Evolutionary conservation across 2,329 filamentous ascomycete genomes (phyloP).

Genomic region (Trichothecium roseum): DNA sequence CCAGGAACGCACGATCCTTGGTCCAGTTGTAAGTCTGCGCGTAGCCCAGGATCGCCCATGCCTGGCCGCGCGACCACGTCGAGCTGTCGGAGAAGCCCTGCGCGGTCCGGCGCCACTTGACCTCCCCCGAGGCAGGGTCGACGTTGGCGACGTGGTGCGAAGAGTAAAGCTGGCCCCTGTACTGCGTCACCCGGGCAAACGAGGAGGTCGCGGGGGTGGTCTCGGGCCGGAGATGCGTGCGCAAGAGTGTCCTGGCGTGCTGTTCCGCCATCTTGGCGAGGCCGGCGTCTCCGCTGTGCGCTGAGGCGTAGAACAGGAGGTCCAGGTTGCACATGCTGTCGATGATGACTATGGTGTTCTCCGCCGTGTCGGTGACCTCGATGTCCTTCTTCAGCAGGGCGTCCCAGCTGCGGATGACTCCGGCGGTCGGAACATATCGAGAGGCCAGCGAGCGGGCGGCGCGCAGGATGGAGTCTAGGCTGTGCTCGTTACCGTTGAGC

Average conservation of each 20-base stretch:
- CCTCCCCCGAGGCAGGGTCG: slow-evolving; percentile 24
- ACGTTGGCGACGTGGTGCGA: slow-evolving; percentile 34
- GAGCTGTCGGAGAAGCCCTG: slow-evolving; percentile 33
- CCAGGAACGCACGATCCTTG: slow-evolving; percentile 25
- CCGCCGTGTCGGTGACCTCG: slow-evolving; percentile 8
- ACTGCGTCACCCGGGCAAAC: background rate
- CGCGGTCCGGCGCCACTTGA: slow-evolving; percentile 31
- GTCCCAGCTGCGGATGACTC: slow-evolving; percentile 40
- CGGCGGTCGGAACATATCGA: slow-evolving; percentile 27
- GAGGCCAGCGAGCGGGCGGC: slow-evolving; percentile 33
- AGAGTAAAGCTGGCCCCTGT: slow-evolving; percentile 16
- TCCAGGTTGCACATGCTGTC: slow-evolving; percentile 31
- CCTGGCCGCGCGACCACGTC: slow-evolving; percentile 37
- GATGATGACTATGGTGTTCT: background rate
- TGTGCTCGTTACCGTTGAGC: slow-evolving; percentile 26
- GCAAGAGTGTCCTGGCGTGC: slow-evolving; percentile 28
- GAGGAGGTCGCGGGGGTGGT: too few relatives aligned
- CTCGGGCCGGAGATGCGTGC: slow-evolving; percentile 26
- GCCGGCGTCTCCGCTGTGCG: background rate
- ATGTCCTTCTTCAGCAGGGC: slow-evolving; percentile 18
- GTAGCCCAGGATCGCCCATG: slow-evolving; percentile 37
- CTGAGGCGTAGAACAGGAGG: slow-evolving; percentile 24
- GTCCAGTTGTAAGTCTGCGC: slow-evolving; percentile 35
- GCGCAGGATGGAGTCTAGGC: slow-evolving; percentile 26
- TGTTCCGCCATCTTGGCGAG: slow-evolving; percentile 23